phyloP scores from a whole-genome alignment of 1,139 yeast species.

The Hansenula sp. region DNA sequence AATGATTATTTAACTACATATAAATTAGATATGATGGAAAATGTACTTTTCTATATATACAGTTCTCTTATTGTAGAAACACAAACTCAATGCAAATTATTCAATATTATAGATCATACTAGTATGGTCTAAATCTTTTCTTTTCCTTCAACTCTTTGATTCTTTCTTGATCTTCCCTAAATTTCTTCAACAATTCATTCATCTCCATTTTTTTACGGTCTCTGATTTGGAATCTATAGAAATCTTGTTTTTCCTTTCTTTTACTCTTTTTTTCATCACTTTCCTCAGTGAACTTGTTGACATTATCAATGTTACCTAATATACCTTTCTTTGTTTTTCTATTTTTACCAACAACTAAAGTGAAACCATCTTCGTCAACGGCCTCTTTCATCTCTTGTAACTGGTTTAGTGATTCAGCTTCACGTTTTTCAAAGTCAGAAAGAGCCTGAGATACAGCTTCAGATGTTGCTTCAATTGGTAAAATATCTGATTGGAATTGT shows the following conservation, averaged over 20 bases:
- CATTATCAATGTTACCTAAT: slow-evolving; percentile 43
- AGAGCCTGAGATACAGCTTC: slow-evolving; percentile 55
- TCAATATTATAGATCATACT: neutral
- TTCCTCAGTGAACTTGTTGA: slow-evolving; percentile 31
- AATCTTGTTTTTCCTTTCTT: slow-evolving; percentile 83
- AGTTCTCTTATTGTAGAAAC: too few species aligned
- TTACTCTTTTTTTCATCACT: slow-evolving; percentile 44
- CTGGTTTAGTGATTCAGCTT: slow-evolving; percentile 59
- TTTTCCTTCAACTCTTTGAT: slow-evolving; percentile 75
- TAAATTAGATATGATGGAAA: neutral
- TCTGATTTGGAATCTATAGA: slow-evolving; percentile 93
- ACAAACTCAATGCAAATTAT: neutral
- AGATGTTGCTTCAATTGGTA: slow-evolving; percentile 36
- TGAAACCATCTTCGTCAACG: slow-evolving; percentile 93
- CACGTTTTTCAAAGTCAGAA: slow-evolving; percentile 67
- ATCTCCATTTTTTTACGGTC: slow-evolving; percentile 90
- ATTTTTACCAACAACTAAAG: slow-evolving; percentile 82
- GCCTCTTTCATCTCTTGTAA: slow-evolving; percentile 50
- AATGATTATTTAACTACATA: slow-evolving; percentile 2
- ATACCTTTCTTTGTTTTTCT: slow-evolving; percentile 74
- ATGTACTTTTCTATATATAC: neutral
- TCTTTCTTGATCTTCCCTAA: slow-evolving; percentile 86
- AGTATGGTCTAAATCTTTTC: slow-evolving; percentile 81
- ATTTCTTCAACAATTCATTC: slow-evolving; percentile 78
- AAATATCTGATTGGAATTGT: slow-evolving; percentile 21